These are phyloP conservation scores for Aspergillus mulundensis DNA, from an alignment of 495 filamentous ascomycete species.

Conservation along the genomic window DNA sequence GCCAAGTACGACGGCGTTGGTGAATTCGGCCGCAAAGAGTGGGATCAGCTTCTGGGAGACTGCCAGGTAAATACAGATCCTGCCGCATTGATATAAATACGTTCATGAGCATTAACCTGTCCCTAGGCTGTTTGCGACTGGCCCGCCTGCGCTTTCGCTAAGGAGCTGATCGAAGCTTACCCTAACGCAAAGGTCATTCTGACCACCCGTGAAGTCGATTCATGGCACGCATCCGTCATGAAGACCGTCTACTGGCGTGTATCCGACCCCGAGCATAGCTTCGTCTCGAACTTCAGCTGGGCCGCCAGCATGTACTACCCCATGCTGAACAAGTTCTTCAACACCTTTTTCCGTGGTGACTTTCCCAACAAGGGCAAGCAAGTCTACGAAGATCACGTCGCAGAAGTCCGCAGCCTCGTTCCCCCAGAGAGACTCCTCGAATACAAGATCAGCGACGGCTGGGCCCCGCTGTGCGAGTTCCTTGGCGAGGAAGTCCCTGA, in stretches of 20 bases:
- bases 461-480: constrained; percentile 65
- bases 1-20: constrained; percentile 61
- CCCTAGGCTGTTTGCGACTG: constrained; percentile 57
- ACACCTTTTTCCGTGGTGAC: constrained; percentile 51
- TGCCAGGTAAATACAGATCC: constrained; percentile 42
- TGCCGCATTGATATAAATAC: not conserved
- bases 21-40: constrained; percentile 59
- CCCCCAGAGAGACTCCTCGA: constrained; percentile 53
- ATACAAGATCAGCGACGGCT: constrained; percentile 62
- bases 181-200: constrained; percentile 67
- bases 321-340: constrained; percentile 57
- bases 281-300: constrained; percentile 51
- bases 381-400: constrained; percentile 46
- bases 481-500: constrained; percentile 56
- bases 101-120: not conserved
- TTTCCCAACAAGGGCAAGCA: constrained; percentile 50
- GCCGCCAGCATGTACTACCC: constrained; percentile 56
- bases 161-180: constrained; percentile 65
- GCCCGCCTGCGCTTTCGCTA: constrained; percentile 61
- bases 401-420: constrained; percentile 41
- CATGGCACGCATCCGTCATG: constrained; percentile 54
- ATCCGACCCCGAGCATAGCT: constrained; percentile 50
- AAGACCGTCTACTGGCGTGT: constrained; percentile 53
- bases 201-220: constrained; percentile 57
- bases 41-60: constrained; percentile 63